phyloP scores from a whole-genome alignment of 202 grass and related monocot genomes.

The Bolboschoenoplectus hybrid region DNA sequence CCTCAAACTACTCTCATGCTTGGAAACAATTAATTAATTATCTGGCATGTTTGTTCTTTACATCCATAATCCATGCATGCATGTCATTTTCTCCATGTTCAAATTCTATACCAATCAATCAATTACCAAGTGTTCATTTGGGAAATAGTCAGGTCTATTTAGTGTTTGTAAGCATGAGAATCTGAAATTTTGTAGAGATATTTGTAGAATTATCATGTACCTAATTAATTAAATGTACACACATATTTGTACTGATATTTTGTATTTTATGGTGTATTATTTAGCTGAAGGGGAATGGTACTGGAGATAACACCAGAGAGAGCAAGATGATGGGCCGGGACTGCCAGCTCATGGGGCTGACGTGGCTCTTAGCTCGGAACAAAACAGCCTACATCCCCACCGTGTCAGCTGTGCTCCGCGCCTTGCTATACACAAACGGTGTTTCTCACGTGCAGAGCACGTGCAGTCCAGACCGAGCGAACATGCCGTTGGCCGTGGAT shows the following conservation, averaged over 20 bases:
- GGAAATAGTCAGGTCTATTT: neutral
- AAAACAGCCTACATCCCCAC: conserved; percentile 88
- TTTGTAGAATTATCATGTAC: neutral
- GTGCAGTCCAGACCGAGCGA: conserved; percentile 93
- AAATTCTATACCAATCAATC: neutral
- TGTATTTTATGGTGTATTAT: conserved; percentile 26
- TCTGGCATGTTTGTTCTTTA: neutral
- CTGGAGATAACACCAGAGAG: conserved; percentile 59
- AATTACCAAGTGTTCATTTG: neutral
- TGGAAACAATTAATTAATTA: conserved; percentile 14
- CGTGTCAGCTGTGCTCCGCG: conserved; percentile 92
- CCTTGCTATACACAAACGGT: conserved; percentile 76
- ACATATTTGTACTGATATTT: conserved; percentile 6
- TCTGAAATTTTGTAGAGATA: neutral
- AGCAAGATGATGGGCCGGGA: conserved; percentile 82
- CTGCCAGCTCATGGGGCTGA: conserved; percentile 99
- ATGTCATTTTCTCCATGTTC: neutral
- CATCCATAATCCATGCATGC: neutral
- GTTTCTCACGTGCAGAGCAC: conserved; percentile 35
- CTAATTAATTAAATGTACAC: neutral
- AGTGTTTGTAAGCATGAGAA: neutral
- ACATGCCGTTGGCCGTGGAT: conserved; percentile 99
- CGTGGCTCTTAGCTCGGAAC: conserved; percentile 91
- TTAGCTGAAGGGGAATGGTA: conserved; percentile 64
- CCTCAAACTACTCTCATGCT: neutral